Conservation (phyloP, 177 flowering plant genomes). For the Vitis hybrid region DNA sequence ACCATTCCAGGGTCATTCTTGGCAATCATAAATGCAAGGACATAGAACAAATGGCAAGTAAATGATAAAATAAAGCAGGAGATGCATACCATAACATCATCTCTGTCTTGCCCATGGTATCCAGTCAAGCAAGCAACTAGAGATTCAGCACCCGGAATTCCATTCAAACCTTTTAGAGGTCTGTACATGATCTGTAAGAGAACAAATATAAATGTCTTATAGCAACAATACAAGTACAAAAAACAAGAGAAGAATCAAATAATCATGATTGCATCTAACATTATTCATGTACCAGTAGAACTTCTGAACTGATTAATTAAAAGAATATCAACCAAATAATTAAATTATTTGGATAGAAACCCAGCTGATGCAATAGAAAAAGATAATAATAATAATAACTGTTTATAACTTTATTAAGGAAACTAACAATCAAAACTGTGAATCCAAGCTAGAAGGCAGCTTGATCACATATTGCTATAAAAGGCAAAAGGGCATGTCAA, state of each 20-base stretch:
- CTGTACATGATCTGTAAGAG: slow-evolving; percentile 64
- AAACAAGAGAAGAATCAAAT: not conserved
- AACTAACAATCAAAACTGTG: no score
- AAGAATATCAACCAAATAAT: no score
- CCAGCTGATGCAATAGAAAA: no score
- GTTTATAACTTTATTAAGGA: no score
- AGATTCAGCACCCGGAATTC: slow-evolving; percentile 72
- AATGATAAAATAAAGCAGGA: not conserved
- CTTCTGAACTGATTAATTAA: no score
- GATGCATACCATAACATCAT: slow-evolving; percentile 75
- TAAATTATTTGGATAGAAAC: no score
- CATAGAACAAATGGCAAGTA: not conserved
- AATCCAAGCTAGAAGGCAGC: no score
- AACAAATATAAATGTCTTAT: not conserved
- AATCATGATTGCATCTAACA: no score
- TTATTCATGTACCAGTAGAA: no score
- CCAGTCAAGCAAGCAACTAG: slow-evolving; percentile 85
- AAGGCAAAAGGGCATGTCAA: no score
- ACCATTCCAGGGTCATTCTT: not conserved
- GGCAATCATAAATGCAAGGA: not conserved
- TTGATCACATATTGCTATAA: no score
- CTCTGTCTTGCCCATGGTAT: slow-evolving; percentile 81
- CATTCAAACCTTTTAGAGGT: slow-evolving; percentile 77
- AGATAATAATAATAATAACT: no score
- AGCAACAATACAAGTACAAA: not conserved